These are phyloP conservation scores for Dalechampia spathulata DNA, from an alignment of 441 rosid species.

Conservation along the genomic window DNA sequence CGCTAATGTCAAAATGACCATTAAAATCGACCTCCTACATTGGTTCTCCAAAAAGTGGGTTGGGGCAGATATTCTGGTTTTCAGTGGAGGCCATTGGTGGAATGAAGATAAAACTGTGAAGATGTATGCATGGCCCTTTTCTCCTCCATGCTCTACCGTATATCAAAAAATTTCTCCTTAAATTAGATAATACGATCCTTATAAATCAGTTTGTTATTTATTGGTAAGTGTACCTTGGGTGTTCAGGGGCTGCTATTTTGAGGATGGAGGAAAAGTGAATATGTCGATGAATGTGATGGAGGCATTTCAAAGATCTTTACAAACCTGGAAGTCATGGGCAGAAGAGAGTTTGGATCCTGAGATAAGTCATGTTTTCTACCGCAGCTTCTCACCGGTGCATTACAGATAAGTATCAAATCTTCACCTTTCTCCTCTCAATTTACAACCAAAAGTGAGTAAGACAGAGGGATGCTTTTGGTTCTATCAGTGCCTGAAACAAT, in stretches of 20 bases:
- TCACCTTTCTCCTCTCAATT: no score
- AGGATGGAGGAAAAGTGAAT: conserved; percentile 61
- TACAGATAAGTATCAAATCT: conserved; percentile 57
- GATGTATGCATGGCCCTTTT: conserved; percentile 38
- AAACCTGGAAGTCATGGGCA: conserved; percentile 65
- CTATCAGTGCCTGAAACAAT: no score
- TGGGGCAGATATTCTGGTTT: conserved; percentile 63
- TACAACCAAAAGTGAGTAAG: no score
- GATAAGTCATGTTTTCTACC: conserved; percentile 54
- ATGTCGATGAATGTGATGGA: conserved; percentile 59
- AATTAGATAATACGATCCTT: no score
- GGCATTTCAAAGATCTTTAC: conserved; percentile 63
- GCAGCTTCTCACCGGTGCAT: conserved; percentile 78
- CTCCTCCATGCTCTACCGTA: no score
- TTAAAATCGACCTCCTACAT: conserved; percentile 56
- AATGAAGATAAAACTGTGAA: conserved; percentile 54
- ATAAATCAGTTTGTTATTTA: no score
- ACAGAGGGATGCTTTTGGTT: no score
- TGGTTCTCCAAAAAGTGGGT: conserved; percentile 62
- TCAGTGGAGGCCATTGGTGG: conserved; percentile 94
- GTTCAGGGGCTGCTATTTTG: conserved; percentile 62
- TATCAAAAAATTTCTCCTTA: no score
- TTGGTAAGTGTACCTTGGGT: background rate
- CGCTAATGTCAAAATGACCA: conserved; percentile 26
- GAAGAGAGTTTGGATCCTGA: conserved; percentile 35